Evolutionary conservation across 2,329 filamentous ascomycete genomes (phyloP), one percentile per base, ranked within the genome.

Genomic region (Lecanicillium sp.): DNA sequence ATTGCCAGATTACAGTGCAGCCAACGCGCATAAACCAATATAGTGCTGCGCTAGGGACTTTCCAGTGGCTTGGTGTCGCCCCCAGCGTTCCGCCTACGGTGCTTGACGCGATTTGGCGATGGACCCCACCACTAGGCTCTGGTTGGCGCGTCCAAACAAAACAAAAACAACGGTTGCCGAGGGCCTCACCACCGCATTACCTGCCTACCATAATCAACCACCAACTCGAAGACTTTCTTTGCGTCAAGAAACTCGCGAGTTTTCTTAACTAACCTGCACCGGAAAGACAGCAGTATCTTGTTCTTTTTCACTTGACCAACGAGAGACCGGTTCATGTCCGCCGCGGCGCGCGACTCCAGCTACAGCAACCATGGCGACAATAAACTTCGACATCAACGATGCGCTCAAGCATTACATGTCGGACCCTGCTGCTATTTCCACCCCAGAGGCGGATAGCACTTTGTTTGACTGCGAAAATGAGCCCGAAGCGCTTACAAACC

Each of bases 331-430:
- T 25, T 27, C 47, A 49, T 39, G 40, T 35, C 43, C 41, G 33
- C 51, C 45, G 29, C 18, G 22, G 35, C 48, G 49, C 44, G 45
- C 39, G 44, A 44, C 37, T 35, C 40, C 38, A 42, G 22, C 43
- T 49, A 50, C 53, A 55, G 50, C 60, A 52, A 61, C 47, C 58
- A 83, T 83, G 80, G 83, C 71, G 55, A 84, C 84, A 68, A 75
- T 88, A 58, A 75, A 82, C 55, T 98, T 98, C 67, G 86, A 96
- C 62, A 86, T 98, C 63, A 95, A 95, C 61, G 84, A 95, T 68
- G 87, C 88, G 48, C 83, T 96, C 62, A 95, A 95, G 71, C 78
- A 86, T 59, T 98, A 95, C 65, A 85, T 95, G 75, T 94, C 87
- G 64, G 90, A 96, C 59, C 90, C 92, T 8, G 71, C 80, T 33